These are phyloP conservation scores for Abrus pulchellus DNA, from an alignment of 306 rosid genomes.

Conservation along the genomic window DNA sequence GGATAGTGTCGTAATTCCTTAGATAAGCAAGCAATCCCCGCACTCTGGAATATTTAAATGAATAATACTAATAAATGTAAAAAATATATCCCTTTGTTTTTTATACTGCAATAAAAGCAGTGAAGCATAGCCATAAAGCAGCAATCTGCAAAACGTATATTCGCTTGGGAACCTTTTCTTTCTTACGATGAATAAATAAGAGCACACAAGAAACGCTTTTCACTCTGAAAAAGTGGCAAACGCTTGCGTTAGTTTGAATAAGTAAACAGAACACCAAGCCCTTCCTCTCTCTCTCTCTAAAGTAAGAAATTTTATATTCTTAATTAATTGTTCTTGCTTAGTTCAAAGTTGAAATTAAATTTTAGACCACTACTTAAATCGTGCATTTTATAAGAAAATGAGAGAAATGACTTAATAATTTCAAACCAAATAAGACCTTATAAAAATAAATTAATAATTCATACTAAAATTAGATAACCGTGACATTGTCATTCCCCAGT, in stretches of 20 bases:
- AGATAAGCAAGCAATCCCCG: constrained; percentile 12
- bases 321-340: too few species aligned
- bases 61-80: background rate
- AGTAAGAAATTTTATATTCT: too few species aligned
- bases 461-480: background rate
- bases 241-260: constrained; percentile 23
- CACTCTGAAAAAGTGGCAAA: constrained; percentile 42
- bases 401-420: too few species aligned
- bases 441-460: too few species aligned
- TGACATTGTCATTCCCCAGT: constrained; percentile 41
- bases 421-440: too few species aligned
- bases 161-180: constrained; percentile 61
- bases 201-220: constrained; percentile 47
- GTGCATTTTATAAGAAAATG: too few species aligned
- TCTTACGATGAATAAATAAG: constrained; percentile 62
- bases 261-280: background rate
- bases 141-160: constrained; percentile 66
- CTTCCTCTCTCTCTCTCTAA: too few species aligned
- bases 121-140: constrained; percentile 63
- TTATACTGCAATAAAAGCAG: constrained; percentile 68
- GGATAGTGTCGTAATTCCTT: constrained; percentile 16
- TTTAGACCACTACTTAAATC: too few species aligned
- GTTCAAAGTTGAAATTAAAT: too few species aligned
- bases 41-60: constrained; percentile 21
- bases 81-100: background rate